Evolutionary conservation across 2,329 filamentous ascomycete genomes (phyloP).

Genomic region (Exutisphaerella laricina): DNA sequence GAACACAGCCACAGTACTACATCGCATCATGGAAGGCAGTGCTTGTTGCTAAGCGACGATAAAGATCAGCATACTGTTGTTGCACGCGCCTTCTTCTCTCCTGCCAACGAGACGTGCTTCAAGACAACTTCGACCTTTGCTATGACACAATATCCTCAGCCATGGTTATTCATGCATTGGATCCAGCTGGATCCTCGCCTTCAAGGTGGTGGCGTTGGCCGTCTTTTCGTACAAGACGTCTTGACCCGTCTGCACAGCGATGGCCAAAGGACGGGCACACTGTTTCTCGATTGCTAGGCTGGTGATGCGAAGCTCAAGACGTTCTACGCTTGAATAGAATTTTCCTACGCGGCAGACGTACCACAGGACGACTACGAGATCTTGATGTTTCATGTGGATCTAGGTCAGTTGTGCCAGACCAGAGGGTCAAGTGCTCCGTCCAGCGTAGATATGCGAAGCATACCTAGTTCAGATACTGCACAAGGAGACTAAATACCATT

Average conservation of each 20-base stretch:
- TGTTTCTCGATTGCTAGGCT: slow-evolving; percentile 15
- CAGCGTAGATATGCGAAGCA: too few species aligned
- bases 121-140: slow-evolving; percentile 1
- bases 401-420: too few species aligned
- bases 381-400: too few species aligned
- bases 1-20: too few species aligned
- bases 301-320: slow-evolving; percentile 11
- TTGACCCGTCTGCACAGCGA: background rate
- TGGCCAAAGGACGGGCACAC: slow-evolving; percentile 5
- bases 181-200: slow-evolving; percentile 11
- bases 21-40: too few species aligned
- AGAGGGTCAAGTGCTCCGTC: too few species aligned
- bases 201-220: slow-evolving; percentile 10
- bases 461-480: too few species aligned
- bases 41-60: too few species aligned
- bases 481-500: too few species aligned
- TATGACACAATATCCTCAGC: slow-evolving; percentile 1
- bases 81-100: slow-evolving; percentile 2
- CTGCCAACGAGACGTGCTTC: slow-evolving; percentile 1
- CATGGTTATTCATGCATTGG: slow-evolving; percentile 12
- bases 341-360: slow-evolving; percentile 9
- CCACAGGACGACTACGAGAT: slow-evolving; percentile 11
- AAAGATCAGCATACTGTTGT: slow-evolving; percentile 6
- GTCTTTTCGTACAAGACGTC: background rate
- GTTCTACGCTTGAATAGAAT: slow-evolving; percentile 9